A percentile compares a stretch with the other conserved stretches of the same genome.
Conservation (phyloP, 2,329 filamentous ascomycete genomes). For the Periconia sp. region DNA sequence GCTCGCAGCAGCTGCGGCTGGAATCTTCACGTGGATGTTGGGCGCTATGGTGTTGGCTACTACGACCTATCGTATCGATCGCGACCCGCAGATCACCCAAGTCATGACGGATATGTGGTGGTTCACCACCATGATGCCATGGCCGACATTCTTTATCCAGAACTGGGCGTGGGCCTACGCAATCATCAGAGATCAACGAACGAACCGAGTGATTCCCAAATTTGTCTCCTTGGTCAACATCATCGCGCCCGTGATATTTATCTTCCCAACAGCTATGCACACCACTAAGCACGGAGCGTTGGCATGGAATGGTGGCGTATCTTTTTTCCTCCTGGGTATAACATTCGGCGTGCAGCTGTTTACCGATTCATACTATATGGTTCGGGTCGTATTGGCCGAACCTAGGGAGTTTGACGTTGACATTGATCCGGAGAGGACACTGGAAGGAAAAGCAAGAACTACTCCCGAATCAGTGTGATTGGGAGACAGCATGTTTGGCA, state of each 20-base stretch:
- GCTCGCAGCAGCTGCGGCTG: conserved; percentile 18
- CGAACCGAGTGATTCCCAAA: conserved; percentile 9
- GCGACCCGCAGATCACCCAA: conserved; percentile 25
- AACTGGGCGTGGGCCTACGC: conserved; percentile 16
- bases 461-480: no score
- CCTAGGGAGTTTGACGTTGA: no score
- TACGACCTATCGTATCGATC: conserved; percentile 25
- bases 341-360: conserved; percentile 13
- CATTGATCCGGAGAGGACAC: no score
- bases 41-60: conserved; percentile 25
- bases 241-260: conserved; percentile 12
- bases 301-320: conserved; percentile 16
- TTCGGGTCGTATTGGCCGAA: no score
- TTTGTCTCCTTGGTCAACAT: conserved; percentile 13
- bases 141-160: conserved; percentile 14
- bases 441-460: no score
- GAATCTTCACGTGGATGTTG: conserved; percentile 18
- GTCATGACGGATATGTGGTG: conserved; percentile 23
- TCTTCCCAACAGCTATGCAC: conserved; percentile 16
- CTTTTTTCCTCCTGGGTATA: conserved; percentile 14
- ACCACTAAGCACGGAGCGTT: conserved; percentile 8
- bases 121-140: conserved; percentile 21
- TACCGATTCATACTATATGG: no score
- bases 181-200: conserved; percentile 6
- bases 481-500: no score